Evolutionary conservation across 257 asterid genomes (phyloP).

Genomic region (Gynochthodes officinalis): DNA sequence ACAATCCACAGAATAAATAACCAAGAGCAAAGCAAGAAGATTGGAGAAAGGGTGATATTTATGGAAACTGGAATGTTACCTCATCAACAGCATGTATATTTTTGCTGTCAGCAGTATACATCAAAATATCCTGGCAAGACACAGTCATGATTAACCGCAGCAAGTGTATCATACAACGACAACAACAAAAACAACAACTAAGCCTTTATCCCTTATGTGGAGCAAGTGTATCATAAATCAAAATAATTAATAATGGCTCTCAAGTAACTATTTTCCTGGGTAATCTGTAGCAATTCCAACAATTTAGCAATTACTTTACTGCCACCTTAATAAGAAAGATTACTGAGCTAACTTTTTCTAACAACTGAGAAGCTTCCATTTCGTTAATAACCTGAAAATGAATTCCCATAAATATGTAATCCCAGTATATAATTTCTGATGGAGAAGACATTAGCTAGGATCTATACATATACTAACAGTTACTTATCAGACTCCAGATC

Average conservation of each 20-base stretch:
- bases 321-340: background rate
- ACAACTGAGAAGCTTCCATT: background rate
- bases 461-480: background rate
- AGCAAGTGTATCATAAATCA: background rate
- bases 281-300: background rate
- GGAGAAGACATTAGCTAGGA: background rate
- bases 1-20: background rate
- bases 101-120: constrained; percentile 79
- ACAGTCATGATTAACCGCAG: constrained; percentile 18
- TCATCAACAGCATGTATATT: constrained; percentile 80
- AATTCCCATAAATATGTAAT: background rate
- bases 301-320: background rate
- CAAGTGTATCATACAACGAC: constrained; percentile 1
- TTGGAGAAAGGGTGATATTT: constrained; percentile 3
- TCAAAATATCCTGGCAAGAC: constrained; percentile 63
- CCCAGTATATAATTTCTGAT: background rate
- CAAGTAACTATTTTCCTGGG: background rate
- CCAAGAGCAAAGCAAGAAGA: constrained; percentile 2
- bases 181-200: too few species aligned
- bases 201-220: too few species aligned
- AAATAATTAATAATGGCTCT: background rate
- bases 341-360: background rate
- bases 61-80: constrained; percentile 34
- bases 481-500: background rate
- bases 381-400: background rate